phyloP scores from a whole-genome alignment of 306 rosid genomes.

The Acacia crassicarpa region DNA sequence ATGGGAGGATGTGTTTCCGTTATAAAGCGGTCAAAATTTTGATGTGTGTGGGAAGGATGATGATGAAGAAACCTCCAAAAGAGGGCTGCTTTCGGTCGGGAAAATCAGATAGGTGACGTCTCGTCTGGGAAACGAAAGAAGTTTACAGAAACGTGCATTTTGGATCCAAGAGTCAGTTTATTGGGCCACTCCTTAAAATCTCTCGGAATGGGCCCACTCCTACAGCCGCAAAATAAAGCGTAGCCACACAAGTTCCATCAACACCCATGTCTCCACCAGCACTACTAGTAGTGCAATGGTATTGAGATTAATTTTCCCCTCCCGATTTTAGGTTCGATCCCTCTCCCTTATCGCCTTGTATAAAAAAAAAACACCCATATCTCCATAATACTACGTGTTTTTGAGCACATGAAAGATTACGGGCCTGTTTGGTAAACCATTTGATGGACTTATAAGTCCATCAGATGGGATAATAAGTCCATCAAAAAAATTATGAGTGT shows the following conservation, averaged over 20 bases:
- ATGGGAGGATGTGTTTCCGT: no score
- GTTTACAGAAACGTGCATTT: slow-evolving; percentile 24
- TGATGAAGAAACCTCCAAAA: background rate
- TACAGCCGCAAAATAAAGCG: background rate
- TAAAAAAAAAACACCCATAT: background rate
- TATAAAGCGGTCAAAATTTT: background rate
- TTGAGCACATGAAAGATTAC: background rate
- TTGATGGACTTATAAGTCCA: no score
- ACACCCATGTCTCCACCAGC: no score
- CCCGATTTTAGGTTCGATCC: no score
- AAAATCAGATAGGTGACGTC: background rate
- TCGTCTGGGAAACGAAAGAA: slow-evolving; percentile 27
- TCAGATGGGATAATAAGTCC: no score
- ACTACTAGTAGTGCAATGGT: no score
- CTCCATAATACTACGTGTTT: background rate
- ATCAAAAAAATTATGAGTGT: no score
- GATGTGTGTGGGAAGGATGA: background rate
- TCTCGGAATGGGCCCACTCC: slow-evolving; percentile 1
- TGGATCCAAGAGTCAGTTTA: background rate
- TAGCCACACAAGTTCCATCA: slow-evolving; percentile 41
- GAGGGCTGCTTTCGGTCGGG: slow-evolving; percentile 4
- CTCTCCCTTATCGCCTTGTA: no score
- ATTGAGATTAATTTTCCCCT: no score
- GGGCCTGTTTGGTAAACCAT: no score
- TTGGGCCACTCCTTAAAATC: slow-evolving; percentile 9